Percentiles rank a stretch among this genome's conserved stretches.
phyloP scores from a whole-genome alignment of 441 rosid species.

The Biscutella laevigata region DNA sequence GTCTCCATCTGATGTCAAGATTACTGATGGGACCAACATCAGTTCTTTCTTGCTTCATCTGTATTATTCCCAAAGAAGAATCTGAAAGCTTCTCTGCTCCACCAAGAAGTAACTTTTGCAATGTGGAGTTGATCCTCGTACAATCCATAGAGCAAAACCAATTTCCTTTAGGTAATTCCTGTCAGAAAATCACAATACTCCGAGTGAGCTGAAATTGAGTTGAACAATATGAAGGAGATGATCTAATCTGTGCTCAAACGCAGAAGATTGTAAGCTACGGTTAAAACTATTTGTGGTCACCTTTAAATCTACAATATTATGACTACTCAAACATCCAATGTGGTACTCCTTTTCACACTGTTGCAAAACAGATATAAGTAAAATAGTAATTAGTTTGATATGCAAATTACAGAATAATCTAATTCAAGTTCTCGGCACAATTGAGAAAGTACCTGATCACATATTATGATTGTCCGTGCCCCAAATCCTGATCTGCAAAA shows the following conservation, averaged over 20 bases:
- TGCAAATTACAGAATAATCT: neutral
- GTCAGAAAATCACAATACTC: slow-evolving; percentile 18
- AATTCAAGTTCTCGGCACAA: slow-evolving; percentile 1
- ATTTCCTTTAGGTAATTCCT: slow-evolving; percentile 76
- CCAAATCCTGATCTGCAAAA: slow-evolving; percentile 55
- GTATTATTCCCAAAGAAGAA: slow-evolving; percentile 43
- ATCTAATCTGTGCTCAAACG: slow-evolving; percentile 3
- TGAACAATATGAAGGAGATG: neutral
- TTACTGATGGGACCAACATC: slow-evolving; percentile 37
- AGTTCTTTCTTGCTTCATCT: slow-evolving; percentile 54
- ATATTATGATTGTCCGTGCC: slow-evolving; percentile 75
- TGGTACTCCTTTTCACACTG: slow-evolving; percentile 98
- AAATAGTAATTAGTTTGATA: neutral
- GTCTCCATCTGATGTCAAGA: slow-evolving; percentile 58
- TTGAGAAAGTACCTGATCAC: slow-evolving; percentile 76
- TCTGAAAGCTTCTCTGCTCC: slow-evolving; percentile 52
- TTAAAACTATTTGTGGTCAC: slow-evolving; percentile 9
- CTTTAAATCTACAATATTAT: slow-evolving; percentile 43
- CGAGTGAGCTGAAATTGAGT: neutral
- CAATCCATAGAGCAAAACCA: slow-evolving; percentile 92
- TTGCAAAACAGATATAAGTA: slow-evolving; percentile 14
- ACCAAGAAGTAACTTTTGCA: slow-evolving; percentile 49
- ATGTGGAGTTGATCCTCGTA: slow-evolving; percentile 44
- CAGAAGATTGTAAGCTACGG: slow-evolving; percentile 2
- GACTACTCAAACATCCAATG: slow-evolving; percentile 84